Base-by-base conservation (phyloP, 768 basidiomycete genomes). In the Pisolithus albus region DNA sequence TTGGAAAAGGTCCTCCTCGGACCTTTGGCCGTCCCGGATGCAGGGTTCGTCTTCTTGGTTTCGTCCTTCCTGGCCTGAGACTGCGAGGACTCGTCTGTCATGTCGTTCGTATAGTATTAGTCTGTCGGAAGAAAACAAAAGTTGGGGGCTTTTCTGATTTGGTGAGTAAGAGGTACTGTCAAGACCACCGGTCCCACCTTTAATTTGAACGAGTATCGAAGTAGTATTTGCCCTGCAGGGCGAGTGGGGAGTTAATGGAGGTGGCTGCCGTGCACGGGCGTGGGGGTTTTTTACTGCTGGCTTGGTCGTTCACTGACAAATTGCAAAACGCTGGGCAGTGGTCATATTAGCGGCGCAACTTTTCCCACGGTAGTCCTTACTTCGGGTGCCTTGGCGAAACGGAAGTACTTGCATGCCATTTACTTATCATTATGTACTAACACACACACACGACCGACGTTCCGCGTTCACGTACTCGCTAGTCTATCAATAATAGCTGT, bases 151-250 rank as follows among this genome's bases (percentile, higher is more conserved):
- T 64, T 73, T 75, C 58, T 58, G 51, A 38, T 34, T n/a, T 45
- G 42, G 23, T 46, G 23, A 41, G 59, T 53, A 46, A 56, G 57
- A 15, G 51, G 49, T 59, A 54, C 30, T 51, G 15, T 46, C 39
- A 24, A 47, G 37, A 30, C 16, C 41, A 50, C 34, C 34, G 5
- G 34, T 34, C 34, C 34, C 11, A 34, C 34, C 34, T 34, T 34
- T 13, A 34, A 5, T 13, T 34, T 34, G 34, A 34, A 4, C 11
- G 34, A 34, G 13, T 34, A 34, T 34, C 34, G 13, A 34, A 11
- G 34, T 34, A 70, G 83, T 80, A 80, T 86, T 82, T 88, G 86
- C 88, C 88, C 86, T 86, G 88, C 77, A 74, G 88, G 88, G 88
- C 88, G 75, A 82, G 86, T 89, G 87, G 76, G 82, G 71, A 64